A percentile compares a stretch with the other conserved stretches of the same genome.
These are phyloP conservation scores for Diaporthe vaccinii DNA, from an alignment of 2,329 filamentous ascomycete genomes.

Conservation along the genomic window DNA sequence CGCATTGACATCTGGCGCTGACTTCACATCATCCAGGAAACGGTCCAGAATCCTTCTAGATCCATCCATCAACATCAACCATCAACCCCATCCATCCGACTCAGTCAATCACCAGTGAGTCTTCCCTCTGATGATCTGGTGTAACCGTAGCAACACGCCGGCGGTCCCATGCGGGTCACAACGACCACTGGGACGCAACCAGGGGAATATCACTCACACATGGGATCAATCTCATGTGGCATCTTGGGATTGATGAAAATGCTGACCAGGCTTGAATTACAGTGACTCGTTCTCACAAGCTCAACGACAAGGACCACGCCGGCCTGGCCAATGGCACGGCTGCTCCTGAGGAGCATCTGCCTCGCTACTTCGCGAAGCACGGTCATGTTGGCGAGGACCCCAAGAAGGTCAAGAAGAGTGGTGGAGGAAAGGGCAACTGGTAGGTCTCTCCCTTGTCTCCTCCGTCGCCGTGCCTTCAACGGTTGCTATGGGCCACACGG, in stretches of 20 bases:
- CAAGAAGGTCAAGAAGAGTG: slow-evolving; percentile 97
- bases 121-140: background rate
- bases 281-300: slow-evolving; percentile 99
- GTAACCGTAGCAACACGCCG: background rate
- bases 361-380: slow-evolving; percentile 93
- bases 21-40: slow-evolving; percentile 23
- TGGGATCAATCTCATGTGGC: background rate
- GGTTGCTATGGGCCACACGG: background rate
- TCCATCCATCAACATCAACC: slow-evolving; percentile 18
- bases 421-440: slow-evolving; percentile 94
- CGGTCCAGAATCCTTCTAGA: slow-evolving; percentile 15
- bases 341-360: slow-evolving; percentile 78
- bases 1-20: slow-evolving; percentile 26
- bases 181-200: background rate
- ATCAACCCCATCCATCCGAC: slow-evolving; percentile 13
- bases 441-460: slow-evolving; percentile 60
- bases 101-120: slow-evolving; percentile 32
- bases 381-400: slow-evolving; percentile 87
- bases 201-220: background rate
- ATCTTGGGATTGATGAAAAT: background rate
- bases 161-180: background rate
- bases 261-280: slow-evolving; percentile 25
- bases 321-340: slow-evolving; percentile 82
- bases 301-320: slow-evolving; percentile 91
- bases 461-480: slow-evolving; percentile 4